Conservation (phyloP, 495 filamentous ascomycete genomes). For the Neurospora sp. region DNA sequence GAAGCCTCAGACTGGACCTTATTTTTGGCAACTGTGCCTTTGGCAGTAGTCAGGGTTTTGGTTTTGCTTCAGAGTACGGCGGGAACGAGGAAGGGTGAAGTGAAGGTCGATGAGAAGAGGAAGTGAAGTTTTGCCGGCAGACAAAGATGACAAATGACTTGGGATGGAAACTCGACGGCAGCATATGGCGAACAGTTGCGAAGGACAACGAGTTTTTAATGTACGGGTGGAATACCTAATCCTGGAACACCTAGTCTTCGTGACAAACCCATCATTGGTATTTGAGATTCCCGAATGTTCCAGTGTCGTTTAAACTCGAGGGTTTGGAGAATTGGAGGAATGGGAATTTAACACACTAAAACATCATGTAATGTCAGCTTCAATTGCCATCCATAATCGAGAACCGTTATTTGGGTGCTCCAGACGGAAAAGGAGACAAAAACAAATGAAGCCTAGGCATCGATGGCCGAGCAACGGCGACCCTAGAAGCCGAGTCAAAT, state of each 20-base stretch:
- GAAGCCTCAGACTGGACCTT: conserved; percentile 11
- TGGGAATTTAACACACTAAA: neutral
- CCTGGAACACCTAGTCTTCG: neutral
- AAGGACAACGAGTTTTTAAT: neutral
- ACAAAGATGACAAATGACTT: no score
- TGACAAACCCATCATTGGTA: neutral
- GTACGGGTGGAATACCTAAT: neutral
- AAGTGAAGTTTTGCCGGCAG: neutral
- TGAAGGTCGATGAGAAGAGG: neutral
- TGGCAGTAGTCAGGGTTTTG: conserved; percentile 8
- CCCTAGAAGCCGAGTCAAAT: neutral
- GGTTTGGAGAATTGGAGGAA: neutral
- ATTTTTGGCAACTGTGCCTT: conserved; percentile 1
- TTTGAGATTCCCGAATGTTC: neutral
- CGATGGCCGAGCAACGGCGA: neutral
- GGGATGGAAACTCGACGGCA: neutral
- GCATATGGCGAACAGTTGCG: neutral
- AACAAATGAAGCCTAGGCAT: neutral
- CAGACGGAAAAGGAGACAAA: neutral
- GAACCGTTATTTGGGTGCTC: neutral
- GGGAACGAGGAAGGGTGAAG: neutral
- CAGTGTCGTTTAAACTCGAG: neutral
- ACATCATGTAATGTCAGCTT: neutral
- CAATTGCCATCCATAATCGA: neutral
- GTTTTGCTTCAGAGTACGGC: conserved; percentile 12